Percentiles rank a stretch among this genome's conserved stretches.
phyloP scores from a whole-genome alignment of 225 moss, liverwort and hornwort genomes.

The Asterella californica region DNA sequence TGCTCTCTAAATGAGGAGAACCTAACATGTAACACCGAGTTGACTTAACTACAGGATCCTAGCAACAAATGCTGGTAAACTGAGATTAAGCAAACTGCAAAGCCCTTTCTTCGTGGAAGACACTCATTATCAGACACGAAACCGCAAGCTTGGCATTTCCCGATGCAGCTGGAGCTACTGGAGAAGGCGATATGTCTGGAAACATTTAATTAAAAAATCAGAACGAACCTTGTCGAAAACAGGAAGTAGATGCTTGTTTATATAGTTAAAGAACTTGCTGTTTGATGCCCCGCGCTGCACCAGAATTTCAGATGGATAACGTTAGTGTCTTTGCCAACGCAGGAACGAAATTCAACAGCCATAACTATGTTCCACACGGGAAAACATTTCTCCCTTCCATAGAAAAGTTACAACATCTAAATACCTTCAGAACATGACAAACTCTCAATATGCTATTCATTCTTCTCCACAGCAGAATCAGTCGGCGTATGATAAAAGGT shows the following conservation, averaged over 20 bases:
- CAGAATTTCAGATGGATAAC: neutral
- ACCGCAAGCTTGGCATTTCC: neutral
- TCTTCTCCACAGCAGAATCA: neutral
- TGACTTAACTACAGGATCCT: neutral
- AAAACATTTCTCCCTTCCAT: neutral
- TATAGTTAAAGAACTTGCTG: constrained; percentile 92
- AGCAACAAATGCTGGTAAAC: neutral
- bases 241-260: constrained; percentile 97
- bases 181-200: too few species aligned
- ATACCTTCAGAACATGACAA: neutral
- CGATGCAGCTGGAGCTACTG: neutral
- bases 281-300: constrained; percentile 94
- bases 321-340: neutral
- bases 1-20: too few species aligned
- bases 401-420: neutral
- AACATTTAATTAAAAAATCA: neutral
- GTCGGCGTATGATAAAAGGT: neutral
- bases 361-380: too few species aligned
- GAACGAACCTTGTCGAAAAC: constrained; percentile 83
- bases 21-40: too few species aligned
- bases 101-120: too few species aligned
- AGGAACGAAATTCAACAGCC: neutral
- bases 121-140: neutral
- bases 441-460: neutral
- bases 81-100: neutral